A percentile compares a stretch with the other conserved stretches of the same genome.
phyloP scores from a whole-genome alignment of 148 eudicot genomes.

The Vaccinium corymbosum region DNA sequence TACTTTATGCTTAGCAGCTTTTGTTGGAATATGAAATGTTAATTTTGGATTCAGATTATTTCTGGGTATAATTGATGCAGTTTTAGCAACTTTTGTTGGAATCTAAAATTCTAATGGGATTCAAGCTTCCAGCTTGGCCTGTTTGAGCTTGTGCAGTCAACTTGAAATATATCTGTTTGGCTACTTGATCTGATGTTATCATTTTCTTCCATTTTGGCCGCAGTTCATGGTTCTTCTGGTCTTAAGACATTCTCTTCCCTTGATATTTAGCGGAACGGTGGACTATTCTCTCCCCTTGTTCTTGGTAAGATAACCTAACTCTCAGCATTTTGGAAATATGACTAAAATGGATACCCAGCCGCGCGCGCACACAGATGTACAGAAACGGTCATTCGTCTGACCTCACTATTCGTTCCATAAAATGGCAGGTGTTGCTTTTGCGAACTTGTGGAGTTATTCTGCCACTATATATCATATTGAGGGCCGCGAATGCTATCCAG shows the following conservation, averaged over 20 bases:
- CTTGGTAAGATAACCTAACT: slow-evolving; percentile 40
- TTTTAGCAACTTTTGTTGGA: background rate
- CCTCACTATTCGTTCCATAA: background rate
- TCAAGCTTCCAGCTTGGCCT: background rate
- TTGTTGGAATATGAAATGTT: background rate
- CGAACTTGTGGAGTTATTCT: slow-evolving; percentile 38
- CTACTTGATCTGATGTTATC: too few species aligned
- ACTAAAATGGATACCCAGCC: background rate
- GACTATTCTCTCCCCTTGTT: slow-evolving; percentile 53
- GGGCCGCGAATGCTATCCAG: slow-evolving; percentile 31
- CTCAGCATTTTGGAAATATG: background rate
- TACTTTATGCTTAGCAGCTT: background rate
- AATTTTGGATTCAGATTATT: background rate
- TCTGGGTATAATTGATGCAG: background rate
- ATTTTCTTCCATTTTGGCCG: slow-evolving; percentile 12
- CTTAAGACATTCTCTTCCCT: slow-evolving; percentile 69
- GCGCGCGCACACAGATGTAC: background rate
- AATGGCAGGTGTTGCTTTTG: slow-evolving; percentile 34
- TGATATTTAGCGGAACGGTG: slow-evolving; percentile 50
- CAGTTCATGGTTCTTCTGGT: slow-evolving; percentile 83
- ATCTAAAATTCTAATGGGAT: background rate
- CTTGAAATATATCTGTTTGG: background rate
- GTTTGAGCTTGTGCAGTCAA: background rate
- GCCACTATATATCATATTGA: slow-evolving; percentile 42
- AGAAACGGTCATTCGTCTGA: background rate